A percentile compares a stretch with the other conserved stretches of the same genome.
Evolutionary conservation across 768 basidiomycete genomes (phyloP).

Genomic region (Cubamyces sp.): DNA sequence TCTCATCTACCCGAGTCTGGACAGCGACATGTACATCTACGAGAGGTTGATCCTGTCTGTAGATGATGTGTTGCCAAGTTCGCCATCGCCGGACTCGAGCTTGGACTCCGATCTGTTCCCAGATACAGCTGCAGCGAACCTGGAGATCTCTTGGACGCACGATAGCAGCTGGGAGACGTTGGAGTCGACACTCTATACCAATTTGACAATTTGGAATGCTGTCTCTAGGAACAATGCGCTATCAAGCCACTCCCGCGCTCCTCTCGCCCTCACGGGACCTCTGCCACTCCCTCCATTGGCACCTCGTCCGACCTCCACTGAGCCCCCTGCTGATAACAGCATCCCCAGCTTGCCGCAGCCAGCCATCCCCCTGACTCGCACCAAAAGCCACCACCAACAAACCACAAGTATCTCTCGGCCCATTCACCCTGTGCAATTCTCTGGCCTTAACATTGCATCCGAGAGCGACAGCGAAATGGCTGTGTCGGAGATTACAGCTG

Average conservation of each 20-base stretch:
- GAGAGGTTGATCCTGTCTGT: constrained; percentile 56
- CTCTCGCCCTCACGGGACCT: constrained; percentile 20
- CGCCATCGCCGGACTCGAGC: constrained; percentile 42
- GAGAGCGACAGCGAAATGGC: constrained; percentile 28
- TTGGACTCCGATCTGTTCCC: constrained; percentile 41
- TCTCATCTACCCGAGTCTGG: constrained; percentile 52
- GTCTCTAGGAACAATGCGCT: constrained; percentile 7
- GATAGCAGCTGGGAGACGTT: constrained; percentile 37
- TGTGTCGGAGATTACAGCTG: constrained; percentile 22
- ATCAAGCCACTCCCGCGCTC: constrained; percentile 14
- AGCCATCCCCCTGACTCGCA: constrained; percentile 16
- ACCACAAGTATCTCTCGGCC: constrained; percentile 17
- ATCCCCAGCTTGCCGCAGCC: constrained; percentile 4
- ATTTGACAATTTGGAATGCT: not conserved
- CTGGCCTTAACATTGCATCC: constrained; percentile 8
- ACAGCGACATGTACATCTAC: constrained; percentile 60
- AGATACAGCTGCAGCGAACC: constrained; percentile 18
- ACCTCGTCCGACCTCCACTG: constrained; percentile 5
- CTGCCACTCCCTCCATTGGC: constrained; percentile 18
- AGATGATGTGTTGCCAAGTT: constrained; percentile 43
- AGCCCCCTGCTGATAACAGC: not conserved
- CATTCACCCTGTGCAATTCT: constrained; percentile 16
- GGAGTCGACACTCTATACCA: constrained; percentile 30
- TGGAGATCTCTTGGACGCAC: constrained; percentile 37
- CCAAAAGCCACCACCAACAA: constrained; percentile 12